Base-by-base conservation (phyloP, 2,329 filamentous ascomycete species). In the Diaporthe destruens region DNA sequence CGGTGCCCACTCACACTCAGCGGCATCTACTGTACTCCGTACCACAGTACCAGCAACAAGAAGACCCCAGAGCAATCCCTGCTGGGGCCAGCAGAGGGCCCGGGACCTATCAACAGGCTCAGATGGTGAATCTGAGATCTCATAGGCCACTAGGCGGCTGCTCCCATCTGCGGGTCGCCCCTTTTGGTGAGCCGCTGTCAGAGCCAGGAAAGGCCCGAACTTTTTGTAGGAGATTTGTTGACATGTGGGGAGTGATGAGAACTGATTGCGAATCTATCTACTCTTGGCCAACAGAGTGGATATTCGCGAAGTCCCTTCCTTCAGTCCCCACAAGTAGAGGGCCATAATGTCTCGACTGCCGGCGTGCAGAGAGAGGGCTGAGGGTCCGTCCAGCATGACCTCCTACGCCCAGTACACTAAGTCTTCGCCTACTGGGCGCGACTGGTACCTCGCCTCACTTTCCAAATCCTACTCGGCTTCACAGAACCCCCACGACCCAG, bases 141-240 rank as follows among this genome's bases (percentile, higher is more conserved):
- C 56, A 74, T 74, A 74, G 72, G 72, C 70, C 36, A 54, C 42
- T 39, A 36, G 25, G 51, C 61, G 72, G 66, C 32, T 39, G 53
- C 55, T 59, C 42, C 61, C 72, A 68, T 53, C 69, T 70, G 59
- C 70, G 70, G 72, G 61, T 69, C 69, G 65, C 65, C 49, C 72
- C 49, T 59, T 69, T 63, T n/a, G 63, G 71, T 39, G 23, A 61
- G 47, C 66, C 67, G 66, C 67, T 70, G 66, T 72, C 66, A 70
- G 66, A 53, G 69, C 23, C 47, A 56, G 69, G 53, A 20, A 71
- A 61, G 67, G 47, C 54, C 54, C 47, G 29, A 25, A 59, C n/a
- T 69, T 20, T 51, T 59, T 59, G 20, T 51, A 59, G 29, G 67
- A 44, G 39, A 51, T 39, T 69, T 59, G 39, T 36, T 47, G 29